Evolutionary conservation across 768 basidiomycete genomes (phyloP), one percentile per base, ranked within the genome.

Genomic region (Kwoniella mangroviensis): DNA sequence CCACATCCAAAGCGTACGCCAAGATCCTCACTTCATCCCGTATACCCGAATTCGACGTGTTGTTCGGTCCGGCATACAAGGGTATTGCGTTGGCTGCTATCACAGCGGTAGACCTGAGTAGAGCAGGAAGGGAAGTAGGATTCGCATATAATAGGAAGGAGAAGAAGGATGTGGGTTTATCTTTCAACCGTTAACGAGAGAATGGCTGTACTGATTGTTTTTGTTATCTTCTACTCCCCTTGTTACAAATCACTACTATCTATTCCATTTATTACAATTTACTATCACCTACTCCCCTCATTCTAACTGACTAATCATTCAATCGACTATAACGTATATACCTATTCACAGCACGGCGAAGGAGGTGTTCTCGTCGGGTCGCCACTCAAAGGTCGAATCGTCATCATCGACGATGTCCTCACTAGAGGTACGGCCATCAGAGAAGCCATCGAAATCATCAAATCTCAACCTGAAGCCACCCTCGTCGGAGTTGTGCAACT

Each of bases 31-130:
- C 87, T 13, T 83, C 85, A 22, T 87, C 91, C 0, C 84, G 85
- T 9, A 84, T 86, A 52, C 78, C 82, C 13, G 76, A 81, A 28
- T 89, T 95, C 75, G 92, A 96, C 75, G 88, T 98, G 55, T 87
- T 98, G 42, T 97, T 98, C 75, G 96, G 96, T 0, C 96, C 96
- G 0, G 95, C 96, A 2, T 98, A 98, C 86, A 98, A 98, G 85
- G 96, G 94, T 26, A 98, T 98, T 79, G 88, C 94, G 0, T 89
- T 99, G 61, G 95, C 94, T 0, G 91, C 95, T 0, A 87, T 91
- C 42, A 92, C 95, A 3, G 86, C 91, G 2, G 86, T 95, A 21
- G 86, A 90, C 22, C 86, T 99, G 43, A 87, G 90, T 66, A 87
- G 90, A 13, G 86, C 88, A 57, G 84, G 85, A 4, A 86, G 89